Percentiles rank a stretch among this genome's conserved stretches.
phyloP scores from a whole-genome alignment of 1,139 yeast species.

The Candida sp. region DNA sequence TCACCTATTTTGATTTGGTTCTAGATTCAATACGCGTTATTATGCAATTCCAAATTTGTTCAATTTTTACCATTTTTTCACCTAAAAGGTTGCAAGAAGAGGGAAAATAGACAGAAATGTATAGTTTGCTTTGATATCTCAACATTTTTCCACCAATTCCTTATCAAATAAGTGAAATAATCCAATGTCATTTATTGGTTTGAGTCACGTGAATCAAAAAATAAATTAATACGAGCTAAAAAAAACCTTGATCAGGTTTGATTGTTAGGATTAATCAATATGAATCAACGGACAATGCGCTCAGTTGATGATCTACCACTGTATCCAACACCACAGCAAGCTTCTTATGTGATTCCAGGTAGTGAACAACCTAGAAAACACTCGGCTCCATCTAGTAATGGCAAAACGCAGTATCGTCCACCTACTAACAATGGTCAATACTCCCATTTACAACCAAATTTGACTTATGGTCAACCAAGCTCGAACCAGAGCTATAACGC shows the following conservation, averaged over 20 bases:
- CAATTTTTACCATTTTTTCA: neutral
- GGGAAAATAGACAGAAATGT: no score
- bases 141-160: no score
- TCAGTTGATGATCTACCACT: conserved; percentile 41
- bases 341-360: conserved; percentile 24
- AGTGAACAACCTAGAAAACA: conserved; percentile 9
- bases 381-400: conserved; percentile 6
- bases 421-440: conserved; percentile 14
- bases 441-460: conserved; percentile 8
- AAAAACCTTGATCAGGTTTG: neutral
- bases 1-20: no score
- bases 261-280: neutral
- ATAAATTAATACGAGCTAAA: neutral
- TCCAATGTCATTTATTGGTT: neutral
- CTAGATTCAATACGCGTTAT: neutral
- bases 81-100: neutral
- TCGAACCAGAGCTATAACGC: conserved; percentile 10
- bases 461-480: conserved; percentile 7
- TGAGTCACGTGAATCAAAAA: neutral
- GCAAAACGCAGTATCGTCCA: conserved; percentile 11
- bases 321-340: conserved; percentile 49
- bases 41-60: neutral
- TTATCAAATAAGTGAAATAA: no score
- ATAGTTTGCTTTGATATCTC: no score
- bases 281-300: conserved; percentile 10